phyloP scores from a whole-genome alignment of 2,329 filamentous ascomycete genomes.

The Trichophyton benhamiae region DNA sequence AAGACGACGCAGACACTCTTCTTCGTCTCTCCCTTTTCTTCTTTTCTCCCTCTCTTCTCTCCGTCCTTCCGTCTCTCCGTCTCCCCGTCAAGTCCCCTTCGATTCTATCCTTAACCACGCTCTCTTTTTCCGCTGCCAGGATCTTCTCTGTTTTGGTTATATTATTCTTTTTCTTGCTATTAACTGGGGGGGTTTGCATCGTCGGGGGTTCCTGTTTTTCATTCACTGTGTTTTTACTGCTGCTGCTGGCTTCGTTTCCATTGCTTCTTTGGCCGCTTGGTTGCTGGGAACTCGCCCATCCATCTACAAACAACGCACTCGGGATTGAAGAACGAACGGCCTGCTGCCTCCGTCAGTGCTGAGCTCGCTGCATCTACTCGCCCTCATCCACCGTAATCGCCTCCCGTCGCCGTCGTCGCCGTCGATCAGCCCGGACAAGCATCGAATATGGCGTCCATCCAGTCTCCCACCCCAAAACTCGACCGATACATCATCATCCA shows the following conservation, averaged over 20 bases:
- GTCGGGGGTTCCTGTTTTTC: not conserved
- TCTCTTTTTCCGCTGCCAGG: slow-evolving; percentile 6
- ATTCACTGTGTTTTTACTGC: slow-evolving; percentile 2
- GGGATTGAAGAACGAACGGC: too few species aligned
- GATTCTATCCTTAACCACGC: slow-evolving; percentile 16
- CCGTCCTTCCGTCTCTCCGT: slow-evolving; percentile 4
- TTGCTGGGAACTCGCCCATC: too few species aligned
- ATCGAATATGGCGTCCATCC: slow-evolving; percentile 29
- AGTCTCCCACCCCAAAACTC: slow-evolving; percentile 54
- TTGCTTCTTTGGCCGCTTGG: too few species aligned
- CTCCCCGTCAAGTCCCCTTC: not conserved
- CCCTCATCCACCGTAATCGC: too few species aligned
- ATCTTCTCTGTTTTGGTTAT: slow-evolving; percentile 11
- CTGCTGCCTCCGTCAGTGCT: too few species aligned
- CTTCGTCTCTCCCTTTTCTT: not conserved
- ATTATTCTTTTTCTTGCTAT: slow-evolving; percentile 7
- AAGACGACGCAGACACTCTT: not conserved
- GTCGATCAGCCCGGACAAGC: too few species aligned
- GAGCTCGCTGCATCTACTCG: too few species aligned
- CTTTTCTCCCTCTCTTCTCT: slow-evolving; percentile 31
- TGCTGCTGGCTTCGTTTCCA: not conserved
- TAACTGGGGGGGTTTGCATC: not conserved
- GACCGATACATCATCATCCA: slow-evolving; percentile 98
- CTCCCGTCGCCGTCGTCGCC: too few species aligned
- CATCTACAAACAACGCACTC: too few species aligned